Base-by-base conservation (phyloP, 1,284 basidiomycete species). In the Ceratobasidium sp. region DNA sequence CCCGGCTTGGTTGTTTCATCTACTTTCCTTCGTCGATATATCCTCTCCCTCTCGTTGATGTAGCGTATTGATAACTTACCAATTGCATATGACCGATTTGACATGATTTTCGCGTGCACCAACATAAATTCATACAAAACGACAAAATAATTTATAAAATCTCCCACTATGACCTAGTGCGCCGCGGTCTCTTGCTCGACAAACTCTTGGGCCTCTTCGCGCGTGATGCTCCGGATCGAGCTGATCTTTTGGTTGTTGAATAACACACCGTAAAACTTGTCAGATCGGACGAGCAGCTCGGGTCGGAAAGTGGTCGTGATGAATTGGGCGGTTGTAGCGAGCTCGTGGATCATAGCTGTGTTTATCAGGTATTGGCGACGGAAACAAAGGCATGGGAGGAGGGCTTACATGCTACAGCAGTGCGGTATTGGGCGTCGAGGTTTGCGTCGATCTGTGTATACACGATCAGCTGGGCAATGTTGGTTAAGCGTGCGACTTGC, bases 251-350 rank as follows among this genome's bases (percentile, higher is more conserved):
- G 93, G 78, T 92, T 94, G 82, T 97, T 95, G 84, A 98, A 99
- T 76, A 98, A 85, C n/a, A 99, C 98, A n/a, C 98, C 98, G 78
- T 98, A 98, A 81, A 96, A 98, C 80, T 96, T 95, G 82, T 98
- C 95, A 0, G 96, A 96, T 1, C 93, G 92, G 9, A 93, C 92
- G 75, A 98, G 87, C 93, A 99, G 95, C 83, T 99, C 98, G 0
- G 96, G 93, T 74, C 97, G 87, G 89, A 99, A 99, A 1, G 98
- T 99, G 1, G 98, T 99, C 34, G 95, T 97, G 81, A 99, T 98
- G 83, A 99, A 99, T 82, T 99, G 98, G 0, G 94, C 97, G 1
- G 89, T 91, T 5, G 88, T 85, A 0, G 95, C 88, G 19, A 99
- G 87, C 29, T 93, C 92, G 80, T 95, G 90, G 77, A 99, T 98